Base-by-base conservation (phyloP, 2,329 filamentous ascomycete genomes). In the Gyromitra esculenta region DNA sequence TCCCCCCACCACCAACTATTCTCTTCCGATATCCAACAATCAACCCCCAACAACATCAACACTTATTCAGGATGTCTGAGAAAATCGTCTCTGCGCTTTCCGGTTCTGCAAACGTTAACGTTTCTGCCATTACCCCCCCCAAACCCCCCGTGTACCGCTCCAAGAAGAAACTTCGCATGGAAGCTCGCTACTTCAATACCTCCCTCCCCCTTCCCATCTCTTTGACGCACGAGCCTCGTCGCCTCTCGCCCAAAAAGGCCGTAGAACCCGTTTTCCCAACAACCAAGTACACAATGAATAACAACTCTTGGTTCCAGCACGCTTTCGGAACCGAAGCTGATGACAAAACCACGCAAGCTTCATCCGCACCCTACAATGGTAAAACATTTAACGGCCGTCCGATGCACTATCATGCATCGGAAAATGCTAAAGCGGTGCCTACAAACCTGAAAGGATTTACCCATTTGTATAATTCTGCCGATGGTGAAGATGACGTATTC, bases 81-180 rank as follows among this genome's bases (percentile, higher is more conserved):
- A 70, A 64, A 45, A 5, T 21, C 59, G 59, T 57, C 66, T 57
- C 72, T 41, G 50, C 65, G 39, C 65, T 35, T 69, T n/a, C 43
- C n/a, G 41, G 21, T 52, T 21, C 50, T 31, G 60, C 60, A 31
- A 31, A 31, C 25, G 25, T 31, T 31, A 31, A 31, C 35, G 60
- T 56, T 52, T 63, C 56, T 62, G 52, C 62, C 43, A 35, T 52
- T 59, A 39, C 70, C 52, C 18, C 65, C 39, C 48, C 72, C 52
- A 63, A 57, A n/a, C 65, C 65, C 15, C 43, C 72, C 41, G 31
- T 65, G 39, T 65, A 75, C 59, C 72, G 72, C 52, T 75, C 72
- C 3, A 75, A 64, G 57, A 75, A 75, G 72, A 75, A 75, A 35
- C 72, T 75, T 43, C 72, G 66, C 65, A 75, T 75, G 72, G 72